A percentile compares a stretch with the other conserved stretches of the same genome.
These are phyloP conservation scores for Hibiscus mutabilis DNA, from an alignment of 345 rosid genomes.

Conservation along the genomic window DNA sequence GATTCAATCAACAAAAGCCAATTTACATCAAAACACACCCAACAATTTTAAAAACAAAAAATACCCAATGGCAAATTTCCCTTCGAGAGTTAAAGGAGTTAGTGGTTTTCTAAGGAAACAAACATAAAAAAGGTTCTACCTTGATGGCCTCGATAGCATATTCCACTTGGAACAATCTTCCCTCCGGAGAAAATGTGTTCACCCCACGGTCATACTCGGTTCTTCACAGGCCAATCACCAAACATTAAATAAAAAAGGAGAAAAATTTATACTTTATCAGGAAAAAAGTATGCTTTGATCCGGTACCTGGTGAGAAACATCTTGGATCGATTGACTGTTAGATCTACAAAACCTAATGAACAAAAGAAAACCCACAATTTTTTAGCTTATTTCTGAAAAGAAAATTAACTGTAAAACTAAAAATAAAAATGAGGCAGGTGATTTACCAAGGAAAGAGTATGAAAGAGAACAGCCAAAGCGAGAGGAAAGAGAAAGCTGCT, in stretches of 20 bases:
- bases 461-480: neutral
- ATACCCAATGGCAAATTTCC: neutral
- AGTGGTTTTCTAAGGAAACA: neutral
- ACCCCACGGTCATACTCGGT: slow-evolving; percentile 99
- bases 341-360: slow-evolving; percentile 14
- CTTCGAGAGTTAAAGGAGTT: too few relatives aligned
- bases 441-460: neutral
- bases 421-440: neutral
- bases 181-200: slow-evolving; percentile 98
- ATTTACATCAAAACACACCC: neutral
- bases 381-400: neutral
- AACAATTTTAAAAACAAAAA: neutral
- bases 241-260: neutral
- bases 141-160: slow-evolving; percentile 98
- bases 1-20: slow-evolving; percentile 2
- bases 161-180: slow-evolving; percentile 91
- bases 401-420: neutral
- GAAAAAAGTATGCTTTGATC: neutral
- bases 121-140: slow-evolving; percentile 29
- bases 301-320: slow-evolving; percentile 77
- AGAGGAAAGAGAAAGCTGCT: neutral
- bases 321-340: slow-evolving; percentile 24
- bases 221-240: slow-evolving; percentile 30
- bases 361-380: neutral
- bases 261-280: neutral